These are phyloP conservation scores for Perkinsus olseni DNA, from an alignment of 169 alveolate genomes.

Conservation along the genomic window DNA sequence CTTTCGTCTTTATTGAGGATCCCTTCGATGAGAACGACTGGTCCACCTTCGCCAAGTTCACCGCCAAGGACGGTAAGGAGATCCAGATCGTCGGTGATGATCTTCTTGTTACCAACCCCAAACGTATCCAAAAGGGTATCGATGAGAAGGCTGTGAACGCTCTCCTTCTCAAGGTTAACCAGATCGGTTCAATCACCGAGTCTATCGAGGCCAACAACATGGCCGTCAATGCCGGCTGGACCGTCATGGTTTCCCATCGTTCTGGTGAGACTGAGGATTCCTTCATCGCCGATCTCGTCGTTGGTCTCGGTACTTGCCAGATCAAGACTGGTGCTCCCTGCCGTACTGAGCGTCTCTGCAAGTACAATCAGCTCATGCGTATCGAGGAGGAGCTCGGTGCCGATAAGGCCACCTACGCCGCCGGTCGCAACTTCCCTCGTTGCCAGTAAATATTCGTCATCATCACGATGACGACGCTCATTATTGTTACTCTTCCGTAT, in stretches of 20 bases:
- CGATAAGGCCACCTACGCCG: no score
- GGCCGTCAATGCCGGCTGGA: slow-evolving; percentile 82
- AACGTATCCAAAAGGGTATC: slow-evolving; percentile 74
- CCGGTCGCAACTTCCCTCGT: no score
- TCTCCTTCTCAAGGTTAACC: slow-evolving; percentile 82
- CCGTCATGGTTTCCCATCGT: slow-evolving; percentile 94
- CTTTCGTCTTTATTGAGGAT: slow-evolving; percentile 95
- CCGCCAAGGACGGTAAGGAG: slow-evolving; percentile 64
- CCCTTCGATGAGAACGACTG: slow-evolving; percentile 98
- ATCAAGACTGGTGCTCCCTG: no score
- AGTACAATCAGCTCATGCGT: slow-evolving; percentile 93
- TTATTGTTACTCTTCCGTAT: no score
- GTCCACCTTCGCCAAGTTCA: slow-evolving; percentile 71
- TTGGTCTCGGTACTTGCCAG: slow-evolving; percentile 91
- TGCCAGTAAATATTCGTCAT: no score
- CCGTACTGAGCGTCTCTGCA: slow-evolving; percentile 94
- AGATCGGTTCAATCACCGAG: slow-evolving; percentile 90
- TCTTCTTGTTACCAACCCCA: slow-evolving; percentile 91
- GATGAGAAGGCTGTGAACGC: slow-evolving; percentile 89
- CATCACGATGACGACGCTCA: no score
- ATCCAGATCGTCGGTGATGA: slow-evolving; percentile 95
- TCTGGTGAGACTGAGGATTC: slow-evolving; percentile 96
- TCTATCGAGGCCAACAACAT: slow-evolving; percentile 82
- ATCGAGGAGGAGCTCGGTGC: slow-evolving; percentile 94
- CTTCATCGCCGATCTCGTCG: slow-evolving; percentile 90